Percentiles rank a stretch among this genome's conserved stretches.
Evolutionary conservation across 192 early-diverging fungal species (phyloP).

Genomic region (Haplosporangium gracile): DNA sequence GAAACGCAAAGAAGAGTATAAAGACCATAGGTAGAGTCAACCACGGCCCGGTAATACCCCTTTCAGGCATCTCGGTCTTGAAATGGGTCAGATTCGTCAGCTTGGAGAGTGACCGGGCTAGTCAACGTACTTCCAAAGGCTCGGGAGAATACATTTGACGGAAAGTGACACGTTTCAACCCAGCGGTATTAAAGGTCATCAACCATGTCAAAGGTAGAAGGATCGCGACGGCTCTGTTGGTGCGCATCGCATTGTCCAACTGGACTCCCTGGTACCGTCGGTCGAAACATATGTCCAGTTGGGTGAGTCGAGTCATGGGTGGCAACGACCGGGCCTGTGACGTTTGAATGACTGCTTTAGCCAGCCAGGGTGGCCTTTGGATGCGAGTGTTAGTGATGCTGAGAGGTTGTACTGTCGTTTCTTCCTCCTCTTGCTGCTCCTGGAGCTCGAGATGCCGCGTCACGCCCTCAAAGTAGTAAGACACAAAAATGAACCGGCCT

Average conservation of each 20-base stretch:
- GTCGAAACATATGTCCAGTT: neutral
- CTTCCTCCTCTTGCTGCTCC: neutral
- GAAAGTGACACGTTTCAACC: neutral
- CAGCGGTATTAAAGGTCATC: neutral
- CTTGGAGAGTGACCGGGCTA: neutral
- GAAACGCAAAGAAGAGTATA: neutral
- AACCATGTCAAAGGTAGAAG: neutral
- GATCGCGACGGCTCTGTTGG: neutral
- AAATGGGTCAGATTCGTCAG: neutral
- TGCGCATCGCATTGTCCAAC: neutral
- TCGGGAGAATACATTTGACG: neutral
- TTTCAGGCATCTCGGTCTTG: neutral
- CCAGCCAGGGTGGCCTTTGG: neutral
- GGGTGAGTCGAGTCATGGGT: neutral
- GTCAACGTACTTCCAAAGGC: neutral
- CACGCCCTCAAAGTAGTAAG: neutral
- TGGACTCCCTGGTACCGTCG: neutral
- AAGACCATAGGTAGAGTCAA: neutral
- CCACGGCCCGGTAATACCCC: neutral
- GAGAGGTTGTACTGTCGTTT: neutral
- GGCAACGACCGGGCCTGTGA: neutral
- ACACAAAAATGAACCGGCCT: neutral
- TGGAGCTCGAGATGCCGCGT: neutral
- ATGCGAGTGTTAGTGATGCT: neutral
- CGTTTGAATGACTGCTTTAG: neutral